These are phyloP conservation scores for Mucor velutinosus DNA, from an alignment of 371 early-diverging fungal genomes.

Conservation along the genomic window DNA sequence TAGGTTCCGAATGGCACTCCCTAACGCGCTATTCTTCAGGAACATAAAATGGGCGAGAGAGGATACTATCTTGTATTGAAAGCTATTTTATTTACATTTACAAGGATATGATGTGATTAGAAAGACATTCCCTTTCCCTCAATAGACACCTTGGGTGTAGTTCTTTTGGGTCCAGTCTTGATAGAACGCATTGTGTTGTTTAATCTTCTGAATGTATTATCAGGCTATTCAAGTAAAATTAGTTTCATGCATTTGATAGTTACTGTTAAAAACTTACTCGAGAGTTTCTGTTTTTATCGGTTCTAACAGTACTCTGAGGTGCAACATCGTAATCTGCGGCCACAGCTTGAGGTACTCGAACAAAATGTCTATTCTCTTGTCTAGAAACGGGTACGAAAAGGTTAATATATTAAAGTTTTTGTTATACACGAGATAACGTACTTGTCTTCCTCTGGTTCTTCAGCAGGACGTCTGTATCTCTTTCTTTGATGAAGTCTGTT, in stretches of 20 bases:
- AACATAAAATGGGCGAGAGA: background rate
- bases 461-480: constrained; percentile 28
- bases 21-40: background rate
- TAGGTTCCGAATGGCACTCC: background rate
- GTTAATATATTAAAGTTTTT: background rate
- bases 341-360: constrained; percentile 49
- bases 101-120: constrained; percentile 8
- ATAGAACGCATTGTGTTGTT: constrained; percentile 46
- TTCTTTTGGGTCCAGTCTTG: constrained; percentile 39
- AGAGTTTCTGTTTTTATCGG: constrained; percentile 26
- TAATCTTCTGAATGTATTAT: constrained; percentile 37
- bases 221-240: constrained; percentile 17
- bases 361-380: constrained; percentile 27
- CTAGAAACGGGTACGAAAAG: background rate
- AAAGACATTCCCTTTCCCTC: constrained; percentile 40
- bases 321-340: constrained; percentile 56
- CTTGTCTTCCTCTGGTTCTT: constrained; percentile 33
- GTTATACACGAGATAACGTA: constrained; percentile 10
- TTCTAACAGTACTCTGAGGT: constrained; percentile 46
- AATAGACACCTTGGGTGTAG: constrained; percentile 41
- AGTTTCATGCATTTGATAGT: background rate
- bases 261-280: constrained; percentile 18
- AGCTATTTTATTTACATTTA: background rate
- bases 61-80: constrained; percentile 1
- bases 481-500: constrained; percentile 32